Base-by-base conservation (phyloP, 345 rosid genomes). In the Rhodamnia rubescens region DNA sequence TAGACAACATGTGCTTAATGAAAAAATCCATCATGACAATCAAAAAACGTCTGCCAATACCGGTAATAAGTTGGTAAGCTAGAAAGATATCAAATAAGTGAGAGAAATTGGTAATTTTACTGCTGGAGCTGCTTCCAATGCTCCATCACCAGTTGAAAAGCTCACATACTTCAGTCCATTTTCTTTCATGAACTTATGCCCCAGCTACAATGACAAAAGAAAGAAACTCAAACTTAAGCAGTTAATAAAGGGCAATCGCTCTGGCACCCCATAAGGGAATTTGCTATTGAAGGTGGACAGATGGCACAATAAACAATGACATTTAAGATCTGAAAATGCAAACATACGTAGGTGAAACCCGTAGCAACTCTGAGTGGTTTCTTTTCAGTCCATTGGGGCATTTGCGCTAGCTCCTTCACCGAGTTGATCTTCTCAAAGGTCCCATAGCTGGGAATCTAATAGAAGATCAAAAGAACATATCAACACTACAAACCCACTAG, bases 71-170 rank as follows among this genome's bases (percentile, higher is more conserved):
- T 61, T 15, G 21, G 40, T 61, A 29, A 61, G 42, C 74, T 15
- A 61, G 10, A 29, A 61, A 61, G 21, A 61, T 29, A 61, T 15
- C 21, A 29, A 61, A 61, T 29, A 61, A 0, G 74, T 40, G 53
- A 80, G 12, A 82, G n/a, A 61, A 40, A 40, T 64, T 59, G 64
- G 61, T 57, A 87, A 81, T 89, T 94, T 93, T 87, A 97, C 99
- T 91, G 98, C 99, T 3, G 99, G 99, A 81, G 98, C 98, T 85
- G 99, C 99, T 90, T 96, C 99, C 89, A 97, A 82, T 36, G 99
- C 99, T 89, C 99, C 99, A 85, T 97, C 99, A 82, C 98, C 99
- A 90, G 95, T 93, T 88, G 97, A 96, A 92, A 97, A 96, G 20
- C 86, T 83, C 84, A 95, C 97, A 88, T 97, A 94, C 91, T 89